A percentile compares a stretch with the other conserved stretches of the same genome.
phyloP scores from a whole-genome alignment of 169 alveolate genomes.

The Eimeria sp. region DNA sequence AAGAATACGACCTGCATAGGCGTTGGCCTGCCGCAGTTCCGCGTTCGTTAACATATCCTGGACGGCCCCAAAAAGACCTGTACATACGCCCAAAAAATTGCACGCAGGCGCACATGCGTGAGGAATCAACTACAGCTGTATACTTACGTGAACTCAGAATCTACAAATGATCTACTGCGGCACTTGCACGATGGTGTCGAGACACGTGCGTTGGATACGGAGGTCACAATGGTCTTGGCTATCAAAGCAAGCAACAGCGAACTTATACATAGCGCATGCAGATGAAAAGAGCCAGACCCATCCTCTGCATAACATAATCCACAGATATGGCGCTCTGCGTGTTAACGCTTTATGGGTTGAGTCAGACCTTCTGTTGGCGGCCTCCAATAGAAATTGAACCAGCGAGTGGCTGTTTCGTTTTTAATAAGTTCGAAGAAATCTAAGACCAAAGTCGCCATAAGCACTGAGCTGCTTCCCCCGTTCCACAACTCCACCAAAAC shows the following conservation, averaged over 20 bases:
- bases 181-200: neutral
- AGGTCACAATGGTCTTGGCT: no score
- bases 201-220: neutral
- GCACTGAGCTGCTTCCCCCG: slow-evolving; percentile 88
- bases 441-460: slow-evolving; percentile 86
- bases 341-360: neutral
- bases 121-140: neutral
- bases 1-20: slow-evolving; percentile 87
- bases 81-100: neutral
- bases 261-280: no score
- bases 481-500: slow-evolving; percentile 87
- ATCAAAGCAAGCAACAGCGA: no score
- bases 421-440: slow-evolving; percentile 89
- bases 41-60: slow-evolving; percentile 85
- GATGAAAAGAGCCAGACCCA: neutral
- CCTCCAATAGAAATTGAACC: slow-evolving; percentile 91
- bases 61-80: slow-evolving; percentile 84
- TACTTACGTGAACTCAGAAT: neutral
- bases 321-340: neutral
- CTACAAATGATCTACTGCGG: neutral
- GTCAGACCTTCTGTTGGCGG: slow-evolving; percentile 87
- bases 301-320: neutral
- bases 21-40: slow-evolving; percentile 83
- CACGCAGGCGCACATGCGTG: no score
- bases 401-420: slow-evolving; percentile 87